Evolutionary conservation across 192 early-diverging fungal genomes (phyloP), one percentile per base, ranked within the genome.

Genomic region (Phycomyces nitens): DNA sequence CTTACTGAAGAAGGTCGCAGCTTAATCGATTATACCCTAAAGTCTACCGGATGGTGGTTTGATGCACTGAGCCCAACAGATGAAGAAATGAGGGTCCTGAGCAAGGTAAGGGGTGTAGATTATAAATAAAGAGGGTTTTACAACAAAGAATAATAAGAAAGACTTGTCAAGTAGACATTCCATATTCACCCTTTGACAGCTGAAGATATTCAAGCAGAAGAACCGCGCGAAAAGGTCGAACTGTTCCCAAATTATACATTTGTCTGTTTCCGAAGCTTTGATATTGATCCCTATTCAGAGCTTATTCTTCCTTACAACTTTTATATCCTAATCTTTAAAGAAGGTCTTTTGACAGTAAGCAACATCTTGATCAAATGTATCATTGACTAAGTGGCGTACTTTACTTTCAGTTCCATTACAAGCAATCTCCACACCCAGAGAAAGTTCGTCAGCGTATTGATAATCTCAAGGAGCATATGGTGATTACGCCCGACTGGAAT

Each of bases 171-270:
- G 12, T 47, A 85, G 75, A 77, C 93, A 18, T 94, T 95, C 58
- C 84, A 78, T 22, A 87, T 97, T 23, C 95, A 97, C 71, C 92
- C 94, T 29, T 73, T 97, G 44, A 95, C 95, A 2, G 81, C 80
- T 43, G 94, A 98, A 69, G 94, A 96, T 69, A 94, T 98, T 70
- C 69, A 82, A 58, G 87, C 86, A 18, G 80, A 92, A 56, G 91
- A 94, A 54, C 82, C 86, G 2, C 84, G 93, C 29, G 96, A 98
- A 68, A 96, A 92, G 66, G 88, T 86, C 69, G 94, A 98, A 74
- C 78, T 88, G 29, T 98, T 94, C 73, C 79, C 78, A 55, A 86
- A 89, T 72, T 98, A 98, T 77, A 91, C 91, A 62, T 92, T 94
- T 80, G 81, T 94, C 11, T 85, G 85, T 65, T 92, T 93, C 62